Base-by-base conservation (phyloP, 352 stramenopile species). In the Phytophthora pluvialis region DNA sequence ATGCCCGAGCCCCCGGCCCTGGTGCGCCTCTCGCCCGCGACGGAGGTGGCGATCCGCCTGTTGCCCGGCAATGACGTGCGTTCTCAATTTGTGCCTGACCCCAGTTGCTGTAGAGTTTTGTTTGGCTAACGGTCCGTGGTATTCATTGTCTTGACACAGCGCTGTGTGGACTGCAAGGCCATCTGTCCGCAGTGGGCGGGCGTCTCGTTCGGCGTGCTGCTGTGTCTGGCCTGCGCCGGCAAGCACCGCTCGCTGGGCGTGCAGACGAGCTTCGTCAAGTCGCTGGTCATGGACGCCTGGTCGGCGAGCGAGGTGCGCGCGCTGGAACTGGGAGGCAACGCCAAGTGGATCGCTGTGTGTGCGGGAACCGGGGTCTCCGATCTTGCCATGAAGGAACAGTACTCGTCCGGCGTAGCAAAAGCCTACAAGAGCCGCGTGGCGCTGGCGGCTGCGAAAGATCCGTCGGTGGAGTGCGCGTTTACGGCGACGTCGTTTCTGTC, bases 181-280 rank as follows among this genome's bases (percentile, higher is more conserved):
- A 60, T 91, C 16, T 94, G 77, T 72, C 86, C 88, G 44, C 83
- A 96, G 48, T 96, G 88, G 88, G 81, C 88, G 9, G 83, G 77
- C 25, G 88, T 96, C 29, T 94, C 84, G 2, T 94, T 93, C 55
- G 88, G 88, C n/a, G 68, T 94, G 46, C 68, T 96, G 40, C 70
- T 96, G 29, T 96, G 88, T 52, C 64, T 96, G 38, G 56, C 45
- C 12, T 96, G 88, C 56, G 86, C 88, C 1, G 88, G 88, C 10
- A 83, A 81, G 53, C 88, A 96, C 70, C 84, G 88, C 26, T 83
- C 88, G 13, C 61, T 96, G n/a, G 88, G 88, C 4, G 88, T 96
- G 7, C 73, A 77, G 44, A 81, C 83, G 52, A 94, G 84, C 69
- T 91, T 94, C 59, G 86, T 96, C 72, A 93, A 94, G 76, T 94